Base-by-base conservation (phyloP, 106 monocot genomes). In the Triglochin maritima region DNA sequence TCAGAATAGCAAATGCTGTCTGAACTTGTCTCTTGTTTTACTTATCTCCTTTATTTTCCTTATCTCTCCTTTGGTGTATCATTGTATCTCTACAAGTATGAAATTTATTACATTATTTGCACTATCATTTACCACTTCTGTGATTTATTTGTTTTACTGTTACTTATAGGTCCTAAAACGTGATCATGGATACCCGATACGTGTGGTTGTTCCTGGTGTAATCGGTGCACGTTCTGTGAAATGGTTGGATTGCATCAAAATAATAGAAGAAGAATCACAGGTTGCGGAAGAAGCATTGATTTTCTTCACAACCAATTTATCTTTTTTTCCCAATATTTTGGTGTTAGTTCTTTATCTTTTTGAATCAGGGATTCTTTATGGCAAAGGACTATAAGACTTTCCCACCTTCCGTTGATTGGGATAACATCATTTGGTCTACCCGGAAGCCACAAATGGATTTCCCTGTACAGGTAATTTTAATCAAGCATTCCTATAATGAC, bases 311-410 rank as follows among this genome's bases (percentile, higher is more conserved):
- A 29, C 29, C 29, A 29, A 29, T 0, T 29, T 29, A 29, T 29
- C 29, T 29, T 29, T 29, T 29, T 29, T 29, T 29, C 29, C 29
- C 29, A 29, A 29, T 29, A 29, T 29, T 29, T 0, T 29, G 29
- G 29, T 29, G 29, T 29, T 29, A 29, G 29, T 29, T 29, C 1
- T 29, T 29, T 29, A 29, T 29, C 29, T 2, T 70, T 15, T 68
- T 72, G 7, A 46, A 71, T 71, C 71, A 95, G 95, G 95, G 95
- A 0, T 95, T 95, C 74, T 95, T 90, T 54, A 87, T 90, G 87
- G 84, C 84, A 81, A 95, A 87, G 57, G 95, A 95, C 65, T 95
- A 95, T 79, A 95, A 95, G 68, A 95, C 87, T 90, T 95, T 95
- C 79, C 90, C 90, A 44, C 95, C 95, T 45, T 70, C 87, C 17